Conservation (phyloP, 306 rosid genomes). For the Chamaecrista fasciculata region DNA sequence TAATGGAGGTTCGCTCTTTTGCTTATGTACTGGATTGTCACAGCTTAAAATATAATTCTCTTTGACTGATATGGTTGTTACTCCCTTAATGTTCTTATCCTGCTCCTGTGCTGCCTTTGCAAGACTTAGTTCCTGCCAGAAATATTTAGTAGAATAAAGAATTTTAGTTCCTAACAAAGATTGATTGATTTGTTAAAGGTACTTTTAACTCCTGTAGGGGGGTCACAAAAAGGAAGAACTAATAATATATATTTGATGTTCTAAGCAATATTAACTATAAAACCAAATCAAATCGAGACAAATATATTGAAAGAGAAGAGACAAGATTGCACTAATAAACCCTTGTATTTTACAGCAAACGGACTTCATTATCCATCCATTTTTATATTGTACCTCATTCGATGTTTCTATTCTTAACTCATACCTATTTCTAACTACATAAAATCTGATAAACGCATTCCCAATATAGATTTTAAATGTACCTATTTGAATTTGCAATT, state of each 20-base stretch:
- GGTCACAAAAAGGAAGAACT: neutral
- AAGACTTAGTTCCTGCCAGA: slow-evolving; percentile 40
- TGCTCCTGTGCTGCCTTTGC: slow-evolving; percentile 3
- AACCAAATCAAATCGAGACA: neutral
- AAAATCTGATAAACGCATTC: neutral
- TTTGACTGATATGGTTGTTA: slow-evolving; percentile 4
- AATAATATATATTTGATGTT: no score
- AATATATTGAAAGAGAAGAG: neutral
- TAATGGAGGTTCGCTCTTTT: slow-evolving; percentile 49
- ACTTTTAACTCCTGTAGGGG: neutral
- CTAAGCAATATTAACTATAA: neutral
- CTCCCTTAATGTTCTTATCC: slow-evolving; percentile 23
- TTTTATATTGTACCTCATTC: neutral
- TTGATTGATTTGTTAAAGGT: neutral
- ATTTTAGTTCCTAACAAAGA: neutral
- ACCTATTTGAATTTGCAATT: neutral
- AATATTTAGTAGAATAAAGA: neutral
- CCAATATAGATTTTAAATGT: neutral
- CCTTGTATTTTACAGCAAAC: neutral
- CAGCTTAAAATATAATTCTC: slow-evolving; percentile 22
- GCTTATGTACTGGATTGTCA: slow-evolving; percentile 22
- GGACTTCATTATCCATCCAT: neutral
- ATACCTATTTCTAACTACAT: neutral
- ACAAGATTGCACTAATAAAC: neutral
- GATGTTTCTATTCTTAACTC: neutral